Conservation (phyloP, 2,329 filamentous ascomycete species). For the Phaeosphaeria sp. region DNA sequence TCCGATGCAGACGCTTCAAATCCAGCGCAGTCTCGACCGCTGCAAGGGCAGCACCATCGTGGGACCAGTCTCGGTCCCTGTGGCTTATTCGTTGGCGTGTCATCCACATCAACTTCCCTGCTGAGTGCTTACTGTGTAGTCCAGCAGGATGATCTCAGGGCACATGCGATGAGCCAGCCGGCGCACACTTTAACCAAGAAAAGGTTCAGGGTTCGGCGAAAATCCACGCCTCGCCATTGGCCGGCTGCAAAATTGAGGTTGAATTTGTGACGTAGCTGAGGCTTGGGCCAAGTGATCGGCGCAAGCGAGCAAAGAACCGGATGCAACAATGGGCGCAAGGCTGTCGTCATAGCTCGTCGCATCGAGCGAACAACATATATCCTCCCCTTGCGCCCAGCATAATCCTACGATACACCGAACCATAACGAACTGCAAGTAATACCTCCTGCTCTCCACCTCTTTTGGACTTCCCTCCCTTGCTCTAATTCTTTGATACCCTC, state of each 20-base stretch:
- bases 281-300: background rate
- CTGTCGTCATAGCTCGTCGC: constrained; percentile 1
- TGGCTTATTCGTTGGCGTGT: background rate
- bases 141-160: constrained; percentile 1
- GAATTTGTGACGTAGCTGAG: background rate
- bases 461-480: background rate
- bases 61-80: background rate
- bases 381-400: constrained; percentile 1
- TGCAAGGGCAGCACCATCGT: background rate
- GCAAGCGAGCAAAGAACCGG: background rate
- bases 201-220: background rate
- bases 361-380: background rate
- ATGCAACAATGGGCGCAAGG: background rate
- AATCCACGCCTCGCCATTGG: background rate
- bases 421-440: background rate
- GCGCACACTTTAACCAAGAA: background rate
- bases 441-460: background rate
- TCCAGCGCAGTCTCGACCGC: background rate
- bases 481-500: background rate
- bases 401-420: background rate
- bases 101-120: background rate
- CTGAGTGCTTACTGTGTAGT: background rate
- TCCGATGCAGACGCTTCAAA: background rate
- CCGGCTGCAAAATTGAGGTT: background rate
- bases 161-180: background rate